Evolutionary conservation across 2,329 filamentous ascomycete species (phyloP).

Genomic region (Harringtonia aguacate): DNA sequence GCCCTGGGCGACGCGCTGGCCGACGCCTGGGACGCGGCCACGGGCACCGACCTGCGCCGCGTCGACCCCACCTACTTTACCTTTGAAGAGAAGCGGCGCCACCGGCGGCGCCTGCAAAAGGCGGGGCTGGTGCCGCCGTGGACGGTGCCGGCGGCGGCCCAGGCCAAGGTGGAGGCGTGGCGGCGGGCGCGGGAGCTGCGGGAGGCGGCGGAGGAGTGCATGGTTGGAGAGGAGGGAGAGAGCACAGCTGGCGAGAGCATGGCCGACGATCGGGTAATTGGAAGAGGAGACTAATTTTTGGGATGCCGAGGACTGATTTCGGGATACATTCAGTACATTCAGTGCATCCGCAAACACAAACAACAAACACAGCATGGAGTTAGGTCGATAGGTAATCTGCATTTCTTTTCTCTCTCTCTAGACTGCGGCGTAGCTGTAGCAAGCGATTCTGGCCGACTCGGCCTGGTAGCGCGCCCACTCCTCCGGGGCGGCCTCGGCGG

Average conservation of each 20-base stretch:
- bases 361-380: too few species aligned
- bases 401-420: too few species aligned
- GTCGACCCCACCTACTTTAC: conserved; percentile 32
- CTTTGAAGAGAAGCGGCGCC: conserved; percentile 34
- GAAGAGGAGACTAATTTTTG: too few species aligned
- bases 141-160: conserved; percentile 27
- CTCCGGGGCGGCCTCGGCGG: not conserved
- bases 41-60: conserved; percentile 32
- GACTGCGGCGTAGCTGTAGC: too few species aligned
- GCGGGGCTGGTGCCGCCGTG: conserved; percentile 29
- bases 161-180: conserved; percentile 34
- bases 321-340: too few species aligned
- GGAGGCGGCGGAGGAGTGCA: conserved; percentile 29
- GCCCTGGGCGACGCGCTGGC: conserved; percentile 35
- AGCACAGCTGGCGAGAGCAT: conserved; percentile 9
- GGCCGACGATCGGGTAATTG: not conserved
- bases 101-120: conserved; percentile 39
- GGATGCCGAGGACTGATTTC: too few species aligned
- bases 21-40: conserved; percentile 34
- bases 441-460: not conserved
- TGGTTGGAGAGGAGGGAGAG: conserved; percentile 16
- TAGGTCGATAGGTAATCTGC: too few species aligned
- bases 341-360: too few species aligned
- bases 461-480: not conserved
- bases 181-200: conserved; percentile 26